A percentile compares a stretch with the other conserved stretches of the same genome.
Conservation (phyloP, 768 basidiomycete genomes). For the Mycena haematopus region DNA sequence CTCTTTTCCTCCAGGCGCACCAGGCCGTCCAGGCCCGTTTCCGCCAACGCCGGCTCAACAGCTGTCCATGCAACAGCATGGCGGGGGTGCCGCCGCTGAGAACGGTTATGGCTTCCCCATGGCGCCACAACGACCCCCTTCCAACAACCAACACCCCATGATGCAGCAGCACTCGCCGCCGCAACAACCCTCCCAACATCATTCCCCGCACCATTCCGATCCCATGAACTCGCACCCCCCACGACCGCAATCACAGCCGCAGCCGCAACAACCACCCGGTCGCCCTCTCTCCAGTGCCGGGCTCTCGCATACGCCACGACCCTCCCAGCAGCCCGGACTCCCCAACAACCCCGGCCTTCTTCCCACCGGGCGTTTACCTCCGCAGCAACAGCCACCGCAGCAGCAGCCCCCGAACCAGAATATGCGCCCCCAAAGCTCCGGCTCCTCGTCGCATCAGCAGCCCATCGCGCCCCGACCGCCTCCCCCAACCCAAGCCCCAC, state of each 20-base stretch:
- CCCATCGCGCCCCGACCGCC: slow-evolving; percentile 30
- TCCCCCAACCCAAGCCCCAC: slow-evolving; percentile 2
- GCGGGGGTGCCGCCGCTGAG: slow-evolving; percentile 36
- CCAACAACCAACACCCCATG: slow-evolving; percentile 25
- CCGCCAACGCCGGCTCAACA: slow-evolving; percentile 70
- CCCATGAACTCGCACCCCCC: slow-evolving; percentile 52
- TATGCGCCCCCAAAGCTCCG: slow-evolving; percentile 26
- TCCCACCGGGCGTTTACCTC: slow-evolving; percentile 32
- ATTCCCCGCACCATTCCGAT: slow-evolving; percentile 55
- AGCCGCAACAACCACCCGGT: slow-evolving; percentile 45
- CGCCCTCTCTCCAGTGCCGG: slow-evolving; percentile 59
- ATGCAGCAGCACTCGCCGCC: slow-evolving; percentile 30
- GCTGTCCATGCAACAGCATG: slow-evolving; percentile 64
- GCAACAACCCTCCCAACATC: slow-evolving; percentile 56
- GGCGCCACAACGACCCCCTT: slow-evolving; percentile 43
- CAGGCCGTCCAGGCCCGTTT: slow-evolving; percentile 46
- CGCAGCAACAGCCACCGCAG: slow-evolving; percentile 28
- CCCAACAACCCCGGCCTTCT: slow-evolving; percentile 35
- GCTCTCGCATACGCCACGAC: slow-evolving; percentile 55
- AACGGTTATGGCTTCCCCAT: slow-evolving; percentile 40
- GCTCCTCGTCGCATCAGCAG: slow-evolving; percentile 31
- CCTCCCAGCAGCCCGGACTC: slow-evolving; percentile 44
- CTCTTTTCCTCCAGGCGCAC: slow-evolving; percentile 44
- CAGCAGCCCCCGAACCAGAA: slow-evolving; percentile 26
- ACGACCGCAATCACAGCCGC: slow-evolving; percentile 68